These are phyloP conservation scores for Monosporascus sp. DNA, from an alignment of 2,329 filamentous ascomycete genomes.

Conservation along the genomic window DNA sequence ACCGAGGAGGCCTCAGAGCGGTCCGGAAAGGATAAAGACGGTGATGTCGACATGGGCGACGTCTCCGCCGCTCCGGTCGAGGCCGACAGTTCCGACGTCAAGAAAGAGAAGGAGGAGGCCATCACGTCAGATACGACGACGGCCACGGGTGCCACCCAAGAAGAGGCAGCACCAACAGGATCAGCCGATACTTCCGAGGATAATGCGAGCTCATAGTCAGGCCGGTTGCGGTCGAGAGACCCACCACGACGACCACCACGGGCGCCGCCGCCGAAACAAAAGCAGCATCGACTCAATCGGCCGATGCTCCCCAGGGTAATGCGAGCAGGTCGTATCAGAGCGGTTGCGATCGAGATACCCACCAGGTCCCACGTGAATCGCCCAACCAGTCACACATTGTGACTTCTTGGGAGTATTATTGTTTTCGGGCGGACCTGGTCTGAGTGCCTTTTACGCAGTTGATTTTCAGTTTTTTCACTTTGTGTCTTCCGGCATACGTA, in stretches of 20 bases:
- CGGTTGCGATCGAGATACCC: neutral
- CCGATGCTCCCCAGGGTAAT: neutral
- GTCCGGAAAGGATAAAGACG: conserved; percentile 38
- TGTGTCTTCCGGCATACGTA: neutral
- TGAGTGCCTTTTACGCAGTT: neutral
- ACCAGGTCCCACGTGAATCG: neutral
- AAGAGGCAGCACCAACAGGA: conserved; percentile 2
- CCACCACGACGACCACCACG: conserved; percentile 16
- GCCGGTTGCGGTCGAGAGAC: neutral
- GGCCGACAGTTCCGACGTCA: conserved; percentile 20
- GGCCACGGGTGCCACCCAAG: conserved; percentile 10
- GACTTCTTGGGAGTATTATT: neutral
- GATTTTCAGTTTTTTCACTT: neutral
- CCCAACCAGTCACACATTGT: neutral
- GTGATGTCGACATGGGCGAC: conserved; percentile 48
- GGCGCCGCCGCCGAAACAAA: conserved; percentile 9
- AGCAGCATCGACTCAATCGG: neutral
- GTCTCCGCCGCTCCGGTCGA: conserved; percentile 23
- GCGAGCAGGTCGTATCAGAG: neutral
- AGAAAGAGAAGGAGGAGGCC: conserved; percentile 34
- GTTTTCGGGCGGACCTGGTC: neutral
- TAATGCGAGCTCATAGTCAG: neutral
- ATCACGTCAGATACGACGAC: conserved; percentile 25
- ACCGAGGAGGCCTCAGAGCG: conserved; percentile 16
- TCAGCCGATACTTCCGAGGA: neutral